A percentile compares a stretch with the other conserved stretches of the same genome.
Evolutionary conservation across 1,284 basidiomycete species (phyloP).

Genomic region (Heterobasidion occidentale): DNA sequence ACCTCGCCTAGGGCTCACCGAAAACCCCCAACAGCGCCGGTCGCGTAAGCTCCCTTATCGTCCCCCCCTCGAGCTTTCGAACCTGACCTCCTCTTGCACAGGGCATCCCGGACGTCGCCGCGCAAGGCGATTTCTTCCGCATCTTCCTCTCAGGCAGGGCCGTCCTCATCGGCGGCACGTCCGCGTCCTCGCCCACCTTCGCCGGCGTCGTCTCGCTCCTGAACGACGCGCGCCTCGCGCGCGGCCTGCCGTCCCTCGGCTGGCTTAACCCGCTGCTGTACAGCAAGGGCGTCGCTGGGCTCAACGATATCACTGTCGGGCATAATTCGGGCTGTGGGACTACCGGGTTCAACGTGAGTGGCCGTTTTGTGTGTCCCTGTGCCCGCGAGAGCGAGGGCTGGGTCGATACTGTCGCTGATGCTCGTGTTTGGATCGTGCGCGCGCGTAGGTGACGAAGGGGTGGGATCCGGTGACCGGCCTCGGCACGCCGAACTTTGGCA

Average conservation of each 20-base stretch:
- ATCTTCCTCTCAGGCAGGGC: conserved; percentile 27
- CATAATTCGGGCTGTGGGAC: conserved; percentile 51
- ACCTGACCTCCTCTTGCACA: conserved; percentile 12
- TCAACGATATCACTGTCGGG: conserved; percentile 46
- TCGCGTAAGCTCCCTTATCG: background rate
- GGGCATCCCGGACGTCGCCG: conserved; percentile 56
- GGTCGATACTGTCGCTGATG: background rate
- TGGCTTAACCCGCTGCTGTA: conserved; percentile 54
- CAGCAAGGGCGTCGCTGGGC: conserved; percentile 22
- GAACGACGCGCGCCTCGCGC: conserved; percentile 48
- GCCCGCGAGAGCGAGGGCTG: too few species aligned
- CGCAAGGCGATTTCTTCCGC: conserved; percentile 38
- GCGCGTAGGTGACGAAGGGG: conserved; percentile 26
- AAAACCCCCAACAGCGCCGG: background rate
- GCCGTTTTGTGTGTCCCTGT: background rate
- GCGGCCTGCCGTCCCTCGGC: conserved; percentile 37
- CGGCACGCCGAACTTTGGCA: conserved; percentile 37
- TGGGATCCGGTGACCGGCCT: conserved; percentile 45
- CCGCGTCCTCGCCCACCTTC: conserved; percentile 50
- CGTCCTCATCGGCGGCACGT: conserved; percentile 41
- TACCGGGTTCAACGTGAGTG: conserved; percentile 35
- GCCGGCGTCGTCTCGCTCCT: conserved; percentile 48
- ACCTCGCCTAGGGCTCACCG: background rate
- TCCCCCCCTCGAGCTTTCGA: background rate
- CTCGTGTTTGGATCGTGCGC: background rate